Evolutionary conservation across 2,329 filamentous ascomycete genomes (phyloP).

Genomic region (Dactylellina cionopaga): DNA sequence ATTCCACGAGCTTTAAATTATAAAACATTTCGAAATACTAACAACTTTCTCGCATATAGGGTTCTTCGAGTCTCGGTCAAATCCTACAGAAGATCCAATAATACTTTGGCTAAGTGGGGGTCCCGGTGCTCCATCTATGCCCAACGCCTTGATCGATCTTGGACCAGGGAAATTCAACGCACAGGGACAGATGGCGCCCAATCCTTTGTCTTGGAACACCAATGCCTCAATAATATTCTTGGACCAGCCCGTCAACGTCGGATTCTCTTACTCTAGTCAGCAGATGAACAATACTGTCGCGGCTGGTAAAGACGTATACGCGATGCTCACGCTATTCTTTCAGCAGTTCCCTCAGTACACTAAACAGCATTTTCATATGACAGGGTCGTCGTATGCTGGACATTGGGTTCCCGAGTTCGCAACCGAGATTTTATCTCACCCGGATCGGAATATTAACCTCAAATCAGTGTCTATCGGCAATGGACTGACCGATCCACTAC

Average conservation of each 20-base stretch:
- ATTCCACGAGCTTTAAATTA: too few species aligned
- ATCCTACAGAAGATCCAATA: slow-evolving; percentile 94
- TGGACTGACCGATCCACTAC: slow-evolving; percentile 90
- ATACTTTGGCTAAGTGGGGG: slow-evolving; percentile 95
- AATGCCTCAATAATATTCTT: slow-evolving; percentile 99
- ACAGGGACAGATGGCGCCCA: slow-evolving; percentile 82
- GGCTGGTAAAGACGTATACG: slow-evolving; percentile 96
- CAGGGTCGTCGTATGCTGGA: slow-evolving; percentile 91
- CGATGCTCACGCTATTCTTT: slow-evolving; percentile 97
- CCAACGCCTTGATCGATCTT: slow-evolving; percentile 95
- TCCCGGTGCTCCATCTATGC: slow-evolving; percentile 94
- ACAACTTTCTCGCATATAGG: slow-evolving; percentile 71
- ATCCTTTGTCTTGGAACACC: slow-evolving; percentile 92
- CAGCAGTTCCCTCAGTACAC: slow-evolving; percentile 97
- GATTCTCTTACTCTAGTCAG: slow-evolving; percentile 89
- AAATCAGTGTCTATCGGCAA: slow-evolving; percentile 96
- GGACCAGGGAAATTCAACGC: slow-evolving; percentile 88
- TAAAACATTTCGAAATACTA: not conserved
- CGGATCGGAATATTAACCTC: slow-evolving; percentile 97
- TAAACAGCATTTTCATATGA: slow-evolving; percentile 95
- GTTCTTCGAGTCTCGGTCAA: slow-evolving; percentile 99
- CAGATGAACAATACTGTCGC: slow-evolving; percentile 91
- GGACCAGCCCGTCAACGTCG: slow-evolving; percentile 97
- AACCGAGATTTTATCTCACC: slow-evolving; percentile 88
- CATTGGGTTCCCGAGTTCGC: slow-evolving; percentile 95